phyloP scores from a whole-genome alignment of 805 yeast genomes.

The Suhomyces sp. region DNA sequence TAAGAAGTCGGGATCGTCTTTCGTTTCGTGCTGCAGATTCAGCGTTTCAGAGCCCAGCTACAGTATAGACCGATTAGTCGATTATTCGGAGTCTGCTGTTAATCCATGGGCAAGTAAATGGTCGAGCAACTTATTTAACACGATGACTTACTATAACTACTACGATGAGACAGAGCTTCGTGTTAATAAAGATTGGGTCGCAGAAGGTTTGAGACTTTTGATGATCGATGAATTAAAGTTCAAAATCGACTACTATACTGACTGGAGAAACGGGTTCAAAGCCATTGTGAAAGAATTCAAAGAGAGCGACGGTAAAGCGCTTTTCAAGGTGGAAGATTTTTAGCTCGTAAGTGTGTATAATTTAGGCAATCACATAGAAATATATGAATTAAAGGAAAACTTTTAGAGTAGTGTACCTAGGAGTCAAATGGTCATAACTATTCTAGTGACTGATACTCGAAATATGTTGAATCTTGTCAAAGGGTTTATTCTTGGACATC shows the following conservation, averaged over 20 bases:
- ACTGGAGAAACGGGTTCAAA: constrained; percentile 39
- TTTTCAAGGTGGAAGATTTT: constrained; percentile 38
- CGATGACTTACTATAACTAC: constrained; percentile 30
- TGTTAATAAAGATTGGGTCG: constrained; percentile 29
- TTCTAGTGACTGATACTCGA: background rate
- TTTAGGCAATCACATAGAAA: too few relatives aligned
- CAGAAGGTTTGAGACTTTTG: constrained; percentile 29
- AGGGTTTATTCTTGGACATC: background rate
- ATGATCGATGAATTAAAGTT: constrained; percentile 27
- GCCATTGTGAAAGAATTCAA: constrained; percentile 24
- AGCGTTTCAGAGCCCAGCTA: constrained; percentile 31
- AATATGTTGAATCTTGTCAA: background rate
- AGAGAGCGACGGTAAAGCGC: constrained; percentile 30
- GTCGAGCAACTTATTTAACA: constrained; percentile 31
- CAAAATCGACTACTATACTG: constrained; percentile 28
- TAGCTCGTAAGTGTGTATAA: constrained; percentile 9
- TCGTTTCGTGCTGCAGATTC: constrained; percentile 37
- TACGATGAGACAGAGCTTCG: constrained; percentile 30
- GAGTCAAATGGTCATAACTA: background rate
- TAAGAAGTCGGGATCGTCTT: constrained; percentile 27
- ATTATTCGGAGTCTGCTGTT: constrained; percentile 18
- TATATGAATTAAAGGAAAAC: too few relatives aligned
- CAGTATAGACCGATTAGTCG: constrained; percentile 26
- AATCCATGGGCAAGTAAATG: constrained; percentile 39
- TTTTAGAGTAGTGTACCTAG: too few relatives aligned